Evolutionary conservation across 83 land plant genomes (phyloP).

Genomic region (Larix sibirica): DNA sequence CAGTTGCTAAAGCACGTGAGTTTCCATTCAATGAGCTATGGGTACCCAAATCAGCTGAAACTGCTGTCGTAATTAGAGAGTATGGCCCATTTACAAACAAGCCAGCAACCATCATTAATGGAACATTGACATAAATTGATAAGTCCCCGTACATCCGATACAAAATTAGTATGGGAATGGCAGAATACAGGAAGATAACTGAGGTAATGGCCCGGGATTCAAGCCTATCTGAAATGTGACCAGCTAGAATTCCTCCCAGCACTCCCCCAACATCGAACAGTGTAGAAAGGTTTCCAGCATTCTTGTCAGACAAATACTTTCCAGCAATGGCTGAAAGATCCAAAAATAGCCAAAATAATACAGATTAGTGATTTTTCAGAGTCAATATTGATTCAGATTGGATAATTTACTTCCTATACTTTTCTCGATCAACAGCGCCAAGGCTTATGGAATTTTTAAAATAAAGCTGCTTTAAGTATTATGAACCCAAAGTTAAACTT

Average conservation of each 20-base stretch:
- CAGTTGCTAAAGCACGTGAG: conserved; percentile 83
- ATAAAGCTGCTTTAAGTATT: not conserved
- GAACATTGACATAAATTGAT: conserved; percentile 52
- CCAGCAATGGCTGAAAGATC: conserved; percentile 68
- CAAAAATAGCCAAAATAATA: not conserved
- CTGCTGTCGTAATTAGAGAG: conserved; percentile 92
- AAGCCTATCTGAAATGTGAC: conserved; percentile 73
- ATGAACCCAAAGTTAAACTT: not conserved
- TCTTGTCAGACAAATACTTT: conserved; percentile 54
- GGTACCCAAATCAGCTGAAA: conserved; percentile 88
- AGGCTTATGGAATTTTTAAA: not conserved
- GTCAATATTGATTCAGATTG: not conserved
- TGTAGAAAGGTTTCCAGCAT: conserved; percentile 85
- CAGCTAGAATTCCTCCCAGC: conserved; percentile 80
- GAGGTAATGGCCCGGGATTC: conserved; percentile 58
- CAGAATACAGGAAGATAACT: conserved; percentile 44
- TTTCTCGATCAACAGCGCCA: not conserved
- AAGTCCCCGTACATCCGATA: conserved; percentile 68
- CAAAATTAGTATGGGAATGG: conserved; percentile 65
- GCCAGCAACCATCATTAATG: conserved; percentile 73
- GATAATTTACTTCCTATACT: not conserved
- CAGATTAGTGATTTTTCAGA: not conserved
- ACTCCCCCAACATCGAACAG: conserved; percentile 92
- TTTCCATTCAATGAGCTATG: conserved; percentile 64
- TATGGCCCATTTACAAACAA: conserved; percentile 90